phyloP scores from a whole-genome alignment of 768 basidiomycete genomes.

The Filobasidium wieringae region DNA sequence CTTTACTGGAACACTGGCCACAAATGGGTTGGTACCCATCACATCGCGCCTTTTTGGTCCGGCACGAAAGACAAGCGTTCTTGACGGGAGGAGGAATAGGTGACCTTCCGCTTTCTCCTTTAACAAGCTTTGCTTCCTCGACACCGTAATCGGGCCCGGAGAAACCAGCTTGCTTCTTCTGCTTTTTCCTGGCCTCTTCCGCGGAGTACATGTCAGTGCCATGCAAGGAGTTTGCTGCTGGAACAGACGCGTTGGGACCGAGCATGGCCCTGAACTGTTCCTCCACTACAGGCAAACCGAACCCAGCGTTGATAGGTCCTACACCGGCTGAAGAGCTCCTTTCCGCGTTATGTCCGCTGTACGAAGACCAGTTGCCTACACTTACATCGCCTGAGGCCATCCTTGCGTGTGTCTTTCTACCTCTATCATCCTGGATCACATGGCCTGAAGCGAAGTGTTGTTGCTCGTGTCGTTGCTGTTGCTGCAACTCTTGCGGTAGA shows the following conservation, averaged over 20 bases:
- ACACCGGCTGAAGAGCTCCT: background rate
- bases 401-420: too few relatives aligned
- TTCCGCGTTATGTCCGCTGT: background rate
- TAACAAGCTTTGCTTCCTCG: too few relatives aligned
- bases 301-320: background rate
- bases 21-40: slow-evolving; percentile 35
- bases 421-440: too few relatives aligned
- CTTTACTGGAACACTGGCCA: slow-evolving; percentile 29
- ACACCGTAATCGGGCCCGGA: too few relatives aligned
- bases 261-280: background rate
- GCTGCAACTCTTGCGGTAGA: too few relatives aligned
- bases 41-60: slow-evolving; percentile 35
- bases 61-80: slow-evolving; percentile 32
- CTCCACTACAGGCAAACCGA: background rate
- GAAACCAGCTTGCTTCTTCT: too few relatives aligned
- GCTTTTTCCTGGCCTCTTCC: background rate
- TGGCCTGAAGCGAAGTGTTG: too few relatives aligned
- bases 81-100: slow-evolving; percentile 16
- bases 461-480: too few relatives aligned
- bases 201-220: background rate
- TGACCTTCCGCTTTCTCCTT: too few relatives aligned
- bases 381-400: too few relatives aligned
- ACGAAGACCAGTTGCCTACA: too few relatives aligned
- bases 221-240: background rate
- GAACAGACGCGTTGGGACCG: background rate